Evolutionary conservation across 129 eudicot species (phyloP), one percentile per base, ranked within the genome.

Genomic region (Saposhnikovia divaricata): DNA sequence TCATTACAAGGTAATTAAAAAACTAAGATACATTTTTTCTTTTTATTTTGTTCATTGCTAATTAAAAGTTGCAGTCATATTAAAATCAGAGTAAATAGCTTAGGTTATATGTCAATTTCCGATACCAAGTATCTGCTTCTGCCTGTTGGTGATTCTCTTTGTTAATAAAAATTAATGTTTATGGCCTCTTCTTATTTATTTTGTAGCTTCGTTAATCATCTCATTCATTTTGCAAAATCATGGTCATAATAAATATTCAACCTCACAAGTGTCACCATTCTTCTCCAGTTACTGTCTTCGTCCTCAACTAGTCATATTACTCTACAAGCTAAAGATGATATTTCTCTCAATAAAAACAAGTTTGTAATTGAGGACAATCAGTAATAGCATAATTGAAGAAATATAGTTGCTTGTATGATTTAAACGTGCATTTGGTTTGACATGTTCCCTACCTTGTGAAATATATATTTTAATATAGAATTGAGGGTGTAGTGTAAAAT

Each of bases 1-100:
- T 84, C 79, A 51, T 80, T 83, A 46, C 87, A 81, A 80, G 90
- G 96, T 93, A 82, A 78, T 80, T 37, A 14, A 78, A 72, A 42
- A 72, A 9, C 74, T 45, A 47, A 48, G 21, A 45, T 45, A 45
- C 27, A 11, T 44, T 45, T 4, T 72, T 40, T 3, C 34, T 31
- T n/a, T 25, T 74, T 34, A 2, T 55, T 21, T 23, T 55, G 21
- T 55, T 55, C 63, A 21, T 55, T 55, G 27, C 63, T 55, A 55
- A 55, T 55, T 21, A 55, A 55, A 21, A 42, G 80, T 55, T 77
- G 50, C 51, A 57, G 9, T 50, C 10, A 31, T 31, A 38, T 59
- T 59, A 19, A 8, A 53, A 59, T 42, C 65, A 68, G 37, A 39
- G 39, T 40, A 38, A 14, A 53, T 53, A 72, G 44, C 40, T 77